Conservation (phyloP, 116 monocot species). For the Zostera marina region DNA sequence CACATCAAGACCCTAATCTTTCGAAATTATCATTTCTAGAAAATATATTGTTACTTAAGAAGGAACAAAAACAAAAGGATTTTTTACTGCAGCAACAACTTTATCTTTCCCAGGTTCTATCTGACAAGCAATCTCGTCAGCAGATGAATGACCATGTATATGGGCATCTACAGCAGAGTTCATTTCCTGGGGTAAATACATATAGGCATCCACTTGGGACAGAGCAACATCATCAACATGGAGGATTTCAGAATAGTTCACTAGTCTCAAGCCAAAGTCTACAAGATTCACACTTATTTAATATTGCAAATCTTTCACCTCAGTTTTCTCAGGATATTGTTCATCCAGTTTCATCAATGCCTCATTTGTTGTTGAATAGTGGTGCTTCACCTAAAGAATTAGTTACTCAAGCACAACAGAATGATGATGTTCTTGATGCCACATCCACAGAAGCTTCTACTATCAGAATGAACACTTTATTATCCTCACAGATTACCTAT, state of each 20-base stretch:
- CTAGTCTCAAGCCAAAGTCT: constrained; percentile 11
- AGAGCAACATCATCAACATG: constrained; percentile 15
- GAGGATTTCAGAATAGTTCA: constrained; percentile 11
- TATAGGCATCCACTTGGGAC: constrained; percentile 5
- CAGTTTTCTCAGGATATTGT: constrained; percentile 17
- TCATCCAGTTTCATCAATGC: background rate
- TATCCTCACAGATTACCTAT: background rate
- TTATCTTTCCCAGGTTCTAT: constrained; percentile 54
- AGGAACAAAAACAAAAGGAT: constrained; percentile 40
- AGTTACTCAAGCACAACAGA: background rate
- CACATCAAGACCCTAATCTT: constrained; percentile 31
- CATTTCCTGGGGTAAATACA: constrained; percentile 8
- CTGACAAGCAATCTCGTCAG: constrained; percentile 35
- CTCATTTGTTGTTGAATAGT: constrained; percentile 21
- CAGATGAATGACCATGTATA: constrained; percentile 25
- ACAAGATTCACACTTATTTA: constrained; percentile 11
- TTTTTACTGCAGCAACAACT: constrained; percentile 36
- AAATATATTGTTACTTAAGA: constrained; percentile 47
- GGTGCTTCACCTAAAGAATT: constrained; percentile 7
- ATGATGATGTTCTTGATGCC: constrained; percentile 6
- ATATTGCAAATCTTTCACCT: constrained; percentile 13
- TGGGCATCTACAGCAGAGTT: constrained; percentile 11
- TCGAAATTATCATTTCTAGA: constrained; percentile 43
- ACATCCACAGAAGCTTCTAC: constrained; percentile 2
- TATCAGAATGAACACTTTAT: constrained; percentile 1